phyloP scores from a whole-genome alignment of 805 yeast genomes.

The Lipomyces lipofer region DNA sequence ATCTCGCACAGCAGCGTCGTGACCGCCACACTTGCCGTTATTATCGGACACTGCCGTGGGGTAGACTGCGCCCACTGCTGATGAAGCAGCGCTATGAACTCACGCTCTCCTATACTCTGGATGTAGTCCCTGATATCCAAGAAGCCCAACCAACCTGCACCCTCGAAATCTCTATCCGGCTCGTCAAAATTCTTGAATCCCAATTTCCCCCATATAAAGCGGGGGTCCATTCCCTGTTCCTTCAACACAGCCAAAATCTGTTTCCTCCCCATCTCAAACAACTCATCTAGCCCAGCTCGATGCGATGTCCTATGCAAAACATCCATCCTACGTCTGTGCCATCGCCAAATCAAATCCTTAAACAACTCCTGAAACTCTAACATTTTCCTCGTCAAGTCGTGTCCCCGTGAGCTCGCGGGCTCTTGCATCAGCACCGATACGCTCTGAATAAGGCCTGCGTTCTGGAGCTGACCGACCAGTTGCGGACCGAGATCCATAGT shows the following conservation, averaged over 20 bases:
- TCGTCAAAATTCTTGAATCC: conserved; percentile 7
- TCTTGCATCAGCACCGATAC: conserved; percentile 4
- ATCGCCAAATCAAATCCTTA: conserved; percentile 3
- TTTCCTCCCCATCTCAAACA: neutral
- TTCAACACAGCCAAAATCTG: neutral
- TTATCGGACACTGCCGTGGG: conserved; percentile 16
- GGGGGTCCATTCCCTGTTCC: neutral
- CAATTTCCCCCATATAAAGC: conserved; percentile 11
- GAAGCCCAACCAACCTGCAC: conserved; percentile 19
- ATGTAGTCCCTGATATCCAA: conserved; percentile 17
- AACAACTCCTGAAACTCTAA: neutral
- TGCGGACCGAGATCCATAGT: conserved; percentile 4
- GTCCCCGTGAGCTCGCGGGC: neutral
- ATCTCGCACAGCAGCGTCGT: conserved; percentile 7
- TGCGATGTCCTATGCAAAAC: neutral
- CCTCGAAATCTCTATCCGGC: conserved; percentile 9
- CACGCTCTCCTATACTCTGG: too few relatives aligned
- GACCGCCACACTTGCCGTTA: conserved; percentile 13
- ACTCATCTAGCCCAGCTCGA: neutral
- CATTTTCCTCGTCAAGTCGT: neutral
- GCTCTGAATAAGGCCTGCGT: conserved; percentile 1
- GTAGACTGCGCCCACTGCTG: conserved; percentile 17
- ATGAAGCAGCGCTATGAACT: conserved; percentile 4
- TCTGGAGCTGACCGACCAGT: neutral
- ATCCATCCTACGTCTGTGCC: neutral